Conservation (phyloP, 2,329 filamentous ascomycete species). For the Aureobasidium musti region DNA sequence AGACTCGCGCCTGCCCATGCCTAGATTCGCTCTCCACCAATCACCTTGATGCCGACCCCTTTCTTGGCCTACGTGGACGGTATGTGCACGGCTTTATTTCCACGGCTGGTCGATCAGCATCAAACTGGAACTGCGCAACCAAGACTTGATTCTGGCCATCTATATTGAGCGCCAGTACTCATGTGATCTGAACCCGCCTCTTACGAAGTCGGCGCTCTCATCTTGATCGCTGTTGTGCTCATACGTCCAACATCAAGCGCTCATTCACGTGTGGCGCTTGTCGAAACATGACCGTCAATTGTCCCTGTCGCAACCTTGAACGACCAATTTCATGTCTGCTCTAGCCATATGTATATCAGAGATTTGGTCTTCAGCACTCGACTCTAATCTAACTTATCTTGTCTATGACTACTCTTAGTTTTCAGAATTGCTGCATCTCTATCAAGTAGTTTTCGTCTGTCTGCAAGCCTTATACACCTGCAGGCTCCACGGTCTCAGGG, state of each 20-base stretch:
- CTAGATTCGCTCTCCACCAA: slow-evolving; percentile 1
- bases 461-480: slow-evolving; percentile 16
- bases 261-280: not conserved
- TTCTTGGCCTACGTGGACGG: slow-evolving; percentile 8
- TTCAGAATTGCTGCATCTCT: not conserved
- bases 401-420: not conserved
- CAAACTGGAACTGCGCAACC: slow-evolving; percentile 8
- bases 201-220: not conserved
- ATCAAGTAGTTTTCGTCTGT: not conserved
- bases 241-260: not conserved
- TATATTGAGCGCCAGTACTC: not conserved
- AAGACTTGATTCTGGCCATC: not conserved
- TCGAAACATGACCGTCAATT: not conserved
- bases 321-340: not conserved
- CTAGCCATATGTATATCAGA: not conserved
- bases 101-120: slow-evolving; percentile 15
- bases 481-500: slow-evolving; percentile 42
- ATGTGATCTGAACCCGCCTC: not conserved
- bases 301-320: not conserved
- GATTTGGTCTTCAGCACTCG: not conserved
- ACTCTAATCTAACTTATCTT: not conserved
- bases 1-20: slow-evolving; percentile 11
- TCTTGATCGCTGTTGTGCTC: not conserved
- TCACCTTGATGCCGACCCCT: not conserved
- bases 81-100: slow-evolving; percentile 1